Percentiles rank a stretch among this genome's conserved stretches.
Conservation (phyloP, 345 rosid species). For the Populus davidiana region DNA sequence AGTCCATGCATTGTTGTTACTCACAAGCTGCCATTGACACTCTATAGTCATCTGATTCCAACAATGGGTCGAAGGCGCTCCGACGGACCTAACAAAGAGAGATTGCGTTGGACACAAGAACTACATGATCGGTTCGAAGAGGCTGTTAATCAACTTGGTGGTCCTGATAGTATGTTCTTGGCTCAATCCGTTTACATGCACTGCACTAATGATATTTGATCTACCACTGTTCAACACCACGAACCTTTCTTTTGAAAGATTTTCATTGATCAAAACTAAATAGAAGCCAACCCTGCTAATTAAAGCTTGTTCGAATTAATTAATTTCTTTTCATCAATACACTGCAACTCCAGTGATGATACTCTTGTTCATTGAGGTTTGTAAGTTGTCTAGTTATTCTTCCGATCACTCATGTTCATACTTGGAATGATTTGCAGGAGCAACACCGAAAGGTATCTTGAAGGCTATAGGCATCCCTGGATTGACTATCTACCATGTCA, state of each 20-base stretch:
- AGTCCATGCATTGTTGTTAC: not conserved
- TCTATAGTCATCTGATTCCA: not conserved
- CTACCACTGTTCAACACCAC: not conserved
- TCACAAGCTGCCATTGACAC: not conserved
- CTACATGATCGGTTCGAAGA: slow-evolving; percentile 47
- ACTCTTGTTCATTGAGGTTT: not conserved
- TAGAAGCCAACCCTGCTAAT: not conserved
- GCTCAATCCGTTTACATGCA: not conserved
- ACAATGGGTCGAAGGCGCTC: slow-evolving; percentile 34
- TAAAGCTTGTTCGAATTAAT: not conserved
- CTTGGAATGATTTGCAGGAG: slow-evolving; percentile 33
- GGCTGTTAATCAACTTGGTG: slow-evolving; percentile 52
- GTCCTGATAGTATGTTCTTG: slow-evolving; percentile 48
- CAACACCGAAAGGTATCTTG: slow-evolving; percentile 62
- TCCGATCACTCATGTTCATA: not conserved
- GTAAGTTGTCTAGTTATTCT: not conserved
- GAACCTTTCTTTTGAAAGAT: not conserved
- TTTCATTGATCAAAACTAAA: not conserved
- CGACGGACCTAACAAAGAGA: slow-evolving; percentile 41
- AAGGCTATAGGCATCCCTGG: slow-evolving; percentile 49
- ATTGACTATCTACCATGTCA: slow-evolving; percentile 64
- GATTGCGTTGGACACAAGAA: slow-evolving; percentile 49
- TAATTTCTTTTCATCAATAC: not conserved
- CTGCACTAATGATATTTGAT: not conserved
- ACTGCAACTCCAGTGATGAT: not conserved